A percentile compares a stretch with the other conserved stretches of the same genome.
Conservation (phyloP, 1,284 basidiomycete genomes). For the Cronartium ribicola region DNA sequence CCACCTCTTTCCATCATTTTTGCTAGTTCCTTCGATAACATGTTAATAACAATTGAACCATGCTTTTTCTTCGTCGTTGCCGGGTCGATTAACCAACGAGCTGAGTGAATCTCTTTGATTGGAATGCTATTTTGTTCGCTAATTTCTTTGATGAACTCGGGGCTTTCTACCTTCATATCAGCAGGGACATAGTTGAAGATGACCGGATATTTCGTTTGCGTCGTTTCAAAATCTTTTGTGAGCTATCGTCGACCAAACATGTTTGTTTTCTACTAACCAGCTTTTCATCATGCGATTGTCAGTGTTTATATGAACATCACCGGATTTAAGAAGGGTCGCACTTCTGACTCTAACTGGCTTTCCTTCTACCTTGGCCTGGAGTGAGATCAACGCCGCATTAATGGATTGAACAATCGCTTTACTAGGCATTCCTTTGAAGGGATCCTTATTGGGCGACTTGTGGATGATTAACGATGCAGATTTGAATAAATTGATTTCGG, state of each 20-base stretch:
- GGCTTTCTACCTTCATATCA: not conserved
- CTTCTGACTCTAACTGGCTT: not conserved
- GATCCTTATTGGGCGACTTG: not conserved
- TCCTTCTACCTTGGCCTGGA: not conserved
- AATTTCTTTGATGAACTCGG: not conserved
- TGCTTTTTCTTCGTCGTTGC: not conserved
- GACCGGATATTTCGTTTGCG: not conserved
- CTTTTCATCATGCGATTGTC: not conserved
- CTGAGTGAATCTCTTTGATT: not conserved
- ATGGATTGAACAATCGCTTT: not conserved
- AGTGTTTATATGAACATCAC: not conserved
- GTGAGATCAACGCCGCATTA: not conserved
- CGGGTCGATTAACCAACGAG: not conserved
- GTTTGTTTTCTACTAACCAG: slow-evolving; percentile 15
- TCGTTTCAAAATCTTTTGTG: not conserved
- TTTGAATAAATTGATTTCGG: not conserved
- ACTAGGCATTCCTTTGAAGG: not conserved
- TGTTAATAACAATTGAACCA: not conserved
- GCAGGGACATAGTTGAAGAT: slow-evolving; percentile 1
- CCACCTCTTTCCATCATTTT: not conserved
- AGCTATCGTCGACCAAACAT: not conserved
- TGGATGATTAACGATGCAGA: not conserved
- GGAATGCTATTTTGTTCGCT: not conserved
- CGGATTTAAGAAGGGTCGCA: not conserved
- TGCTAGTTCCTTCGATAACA: not conserved